These are phyloP conservation scores for Mortierella sp. DNA, from an alignment of 371 early-diverging fungal genomes.

Conservation along the genomic window DNA sequence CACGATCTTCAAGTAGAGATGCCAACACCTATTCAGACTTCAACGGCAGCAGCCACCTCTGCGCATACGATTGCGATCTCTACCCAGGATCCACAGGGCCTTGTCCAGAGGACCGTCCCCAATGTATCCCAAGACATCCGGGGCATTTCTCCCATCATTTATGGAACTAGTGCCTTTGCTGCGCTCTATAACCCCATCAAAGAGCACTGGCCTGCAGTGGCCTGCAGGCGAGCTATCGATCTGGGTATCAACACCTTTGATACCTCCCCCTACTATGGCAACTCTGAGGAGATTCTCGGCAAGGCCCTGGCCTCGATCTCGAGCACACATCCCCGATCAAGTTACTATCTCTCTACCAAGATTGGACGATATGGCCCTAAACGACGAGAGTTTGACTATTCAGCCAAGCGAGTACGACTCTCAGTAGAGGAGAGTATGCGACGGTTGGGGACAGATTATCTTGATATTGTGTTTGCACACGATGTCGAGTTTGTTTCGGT, in stretches of 20 bases:
- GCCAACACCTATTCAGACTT: background rate
- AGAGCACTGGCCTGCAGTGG: conserved; percentile 59
- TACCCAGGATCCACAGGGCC: background rate
- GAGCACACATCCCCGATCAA: conserved; percentile 67
- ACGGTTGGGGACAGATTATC: conserved; percentile 72
- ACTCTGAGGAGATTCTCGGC: conserved; percentile 78
- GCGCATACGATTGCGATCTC: too few relatives aligned
- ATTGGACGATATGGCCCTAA: conserved; percentile 80
- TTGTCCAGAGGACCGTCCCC: background rate
- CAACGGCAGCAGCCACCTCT: background rate
- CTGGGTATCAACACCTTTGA: conserved; percentile 79
- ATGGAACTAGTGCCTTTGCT: conserved; percentile 67
- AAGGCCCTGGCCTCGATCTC: conserved; percentile 64
- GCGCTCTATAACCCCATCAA: conserved; percentile 64
- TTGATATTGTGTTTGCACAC: conserved; percentile 82
- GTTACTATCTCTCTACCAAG: conserved; percentile 79
- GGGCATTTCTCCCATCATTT: conserved; percentile 30
- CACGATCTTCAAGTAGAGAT: too few relatives aligned
- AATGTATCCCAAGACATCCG: conserved; percentile 32
- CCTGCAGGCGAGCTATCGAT: conserved; percentile 63
- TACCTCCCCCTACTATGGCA: conserved; percentile 83
- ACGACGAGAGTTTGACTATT: conserved; percentile 76
- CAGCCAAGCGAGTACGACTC: conserved; percentile 58
- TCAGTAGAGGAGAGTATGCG: conserved; percentile 74
- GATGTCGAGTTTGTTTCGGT: conserved; percentile 86